phyloP scores from a whole-genome alignment of 441 rosid species.

The Syzygium malaccense region DNA sequence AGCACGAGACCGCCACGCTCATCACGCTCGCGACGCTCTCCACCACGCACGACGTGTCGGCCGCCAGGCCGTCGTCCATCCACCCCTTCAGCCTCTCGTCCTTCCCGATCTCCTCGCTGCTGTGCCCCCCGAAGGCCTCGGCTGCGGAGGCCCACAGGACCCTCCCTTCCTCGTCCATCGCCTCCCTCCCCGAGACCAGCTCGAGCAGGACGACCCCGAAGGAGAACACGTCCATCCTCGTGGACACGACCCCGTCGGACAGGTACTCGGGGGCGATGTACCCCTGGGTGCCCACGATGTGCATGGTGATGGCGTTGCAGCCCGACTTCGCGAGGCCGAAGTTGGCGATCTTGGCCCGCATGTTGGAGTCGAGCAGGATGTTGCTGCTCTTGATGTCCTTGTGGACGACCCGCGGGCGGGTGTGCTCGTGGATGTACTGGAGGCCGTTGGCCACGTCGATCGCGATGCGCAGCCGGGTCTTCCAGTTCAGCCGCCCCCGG shows the following conservation, averaged over 20 bases:
- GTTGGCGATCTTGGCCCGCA: constrained; percentile 64
- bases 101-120: constrained; percentile 21
- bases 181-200: constrained; percentile 50
- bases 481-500: constrained; percentile 32
- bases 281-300: constrained; percentile 67
- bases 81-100: constrained; percentile 19
- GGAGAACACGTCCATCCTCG: constrained; percentile 61
- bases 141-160: constrained; percentile 36
- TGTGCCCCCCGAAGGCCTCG: constrained; percentile 21
- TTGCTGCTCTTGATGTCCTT: constrained; percentile 65
- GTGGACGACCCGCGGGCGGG: constrained; percentile 55
- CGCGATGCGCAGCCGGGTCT: constrained; percentile 36
- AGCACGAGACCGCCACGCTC: constrained; percentile 45
- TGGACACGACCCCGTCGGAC: constrained; percentile 51
- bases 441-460: constrained; percentile 60
- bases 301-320: constrained; percentile 66
- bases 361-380: constrained; percentile 48
- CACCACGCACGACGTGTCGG: constrained; percentile 26
- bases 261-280: constrained; percentile 66
- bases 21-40: constrained; percentile 45
- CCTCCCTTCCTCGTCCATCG: constrained; percentile 38
- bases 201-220: constrained; percentile 65
- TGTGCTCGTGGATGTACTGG: constrained; percentile 65
- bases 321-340: constrained; percentile 68
- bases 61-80: constrained; percentile 32